Percentiles rank a stretch among this genome's conserved stretches.
phyloP scores from a whole-genome alignment of 768 basidiomycete genomes.

The Boletellus emodensis region DNA sequence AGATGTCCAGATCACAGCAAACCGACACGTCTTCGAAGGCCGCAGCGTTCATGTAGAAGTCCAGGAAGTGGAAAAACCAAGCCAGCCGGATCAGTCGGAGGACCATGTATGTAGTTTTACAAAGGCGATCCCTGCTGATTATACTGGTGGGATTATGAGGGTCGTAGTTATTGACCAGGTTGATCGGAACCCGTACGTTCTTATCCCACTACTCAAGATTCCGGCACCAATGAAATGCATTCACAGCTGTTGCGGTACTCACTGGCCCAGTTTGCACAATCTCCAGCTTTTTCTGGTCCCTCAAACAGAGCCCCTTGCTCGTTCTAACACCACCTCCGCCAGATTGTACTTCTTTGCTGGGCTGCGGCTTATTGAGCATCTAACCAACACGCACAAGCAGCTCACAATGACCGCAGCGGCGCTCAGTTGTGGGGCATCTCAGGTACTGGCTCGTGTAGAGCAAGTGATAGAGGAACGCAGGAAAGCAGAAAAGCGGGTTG shows the following conservation, averaged over 20 bases:
- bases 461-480: slow-evolving; percentile 67
- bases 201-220: slow-evolving; percentile 4
- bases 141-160: slow-evolving; percentile 73
- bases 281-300: slow-evolving; percentile 70
- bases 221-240: neutral
- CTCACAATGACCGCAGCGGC: slow-evolving; percentile 54
- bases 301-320: slow-evolving; percentile 61
- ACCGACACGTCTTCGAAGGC: slow-evolving; percentile 66
- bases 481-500: slow-evolving; percentile 60
- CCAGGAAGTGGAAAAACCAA: slow-evolving; percentile 51
- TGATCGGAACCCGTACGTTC: slow-evolving; percentile 71
- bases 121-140: slow-evolving; percentile 62
- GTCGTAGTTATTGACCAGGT: slow-evolving; percentile 79
- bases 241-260: slow-evolving; percentile 76
- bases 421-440: slow-evolving; percentile 63
- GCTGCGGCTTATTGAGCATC: slow-evolving; percentile 62
- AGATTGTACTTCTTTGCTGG: slow-evolving; percentile 84
- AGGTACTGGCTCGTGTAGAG: slow-evolving; percentile 64
- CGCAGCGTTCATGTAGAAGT: slow-evolving; percentile 70
- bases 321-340: slow-evolving; percentile 57
- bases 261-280: slow-evolving; percentile 72
- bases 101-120: slow-evolving; percentile 50
- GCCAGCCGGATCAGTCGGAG: slow-evolving; percentile 31
- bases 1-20: slow-evolving; percentile 58
- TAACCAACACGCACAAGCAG: slow-evolving; percentile 53